Evolutionary conservation across 2,329 filamentous ascomycete species (phyloP), one percentile per base, ranked within the genome.

Genomic region (Arthroderma sp.): DNA sequence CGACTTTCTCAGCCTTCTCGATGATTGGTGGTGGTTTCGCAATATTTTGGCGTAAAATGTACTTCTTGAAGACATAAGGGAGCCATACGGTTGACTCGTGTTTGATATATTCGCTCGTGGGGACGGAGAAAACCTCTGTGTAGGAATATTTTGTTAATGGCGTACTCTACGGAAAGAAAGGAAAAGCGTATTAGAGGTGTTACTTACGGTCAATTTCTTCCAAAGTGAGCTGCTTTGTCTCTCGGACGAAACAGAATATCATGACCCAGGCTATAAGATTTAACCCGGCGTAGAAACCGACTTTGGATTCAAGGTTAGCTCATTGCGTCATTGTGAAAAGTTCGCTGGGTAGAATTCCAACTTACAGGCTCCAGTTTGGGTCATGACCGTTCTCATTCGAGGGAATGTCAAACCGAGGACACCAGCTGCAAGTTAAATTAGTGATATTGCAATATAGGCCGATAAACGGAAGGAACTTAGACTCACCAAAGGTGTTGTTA

Each of bases 11-110:
- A 22, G 15, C 15, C 15, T 22, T 22, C 15, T 22, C 15, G 15
- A 22, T 22, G 15, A 22, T 22, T 22, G 15, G 15, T 22, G 62
- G 59, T 8, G 64, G 64, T 56, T 63, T 64, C 10, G 68, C 68
- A 10, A 66, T 57, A 29, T 62, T 60, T 52, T 71, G 65, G 36
- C 70, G 66, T 36, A 81, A 56, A 27, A 82, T 58, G 56, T 72
- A 78, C 11, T 73, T 68, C 56, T 71, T 76, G 53, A 77, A 58
- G 72, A 74, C 82, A 64, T 71, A 82, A 0, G 78, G 79, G 22
- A 80, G 56, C 1, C 68, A 70, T 50, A 73, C 70, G 49, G 63
- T 70, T 6, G 73, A 50, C 55, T 82, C 76, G 51, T 81, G 80
- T 45, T 60, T 64, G 56, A 73, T 70, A 53, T 77, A 77, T 42